Percentiles rank a stretch among this genome's conserved stretches.
phyloP scores from a whole-genome alignment of 164 flowering plant genomes.

The Litsea cubeba region DNA sequence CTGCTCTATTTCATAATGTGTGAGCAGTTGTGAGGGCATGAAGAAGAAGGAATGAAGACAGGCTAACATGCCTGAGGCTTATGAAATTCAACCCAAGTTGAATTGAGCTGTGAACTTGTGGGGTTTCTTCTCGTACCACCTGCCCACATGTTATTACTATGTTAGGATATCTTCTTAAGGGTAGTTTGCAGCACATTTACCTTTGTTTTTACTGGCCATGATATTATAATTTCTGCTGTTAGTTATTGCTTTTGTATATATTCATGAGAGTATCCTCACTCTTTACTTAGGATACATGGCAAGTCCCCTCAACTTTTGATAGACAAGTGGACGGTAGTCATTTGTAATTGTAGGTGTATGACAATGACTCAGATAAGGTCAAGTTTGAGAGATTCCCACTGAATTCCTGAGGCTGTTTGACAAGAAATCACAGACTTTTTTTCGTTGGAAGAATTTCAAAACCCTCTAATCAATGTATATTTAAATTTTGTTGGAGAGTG shows the following conservation, averaged over 20 bases:
- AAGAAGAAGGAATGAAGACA: constrained; percentile 2
- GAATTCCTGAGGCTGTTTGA: no score
- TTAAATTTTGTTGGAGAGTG: no score
- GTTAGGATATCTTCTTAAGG: no score
- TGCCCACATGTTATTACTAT: background rate
- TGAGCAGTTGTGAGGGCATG: background rate
- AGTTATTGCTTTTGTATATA: background rate
- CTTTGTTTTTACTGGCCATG: background rate
- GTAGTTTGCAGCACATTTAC: background rate
- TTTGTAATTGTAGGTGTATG: no score
- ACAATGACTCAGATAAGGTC: no score
- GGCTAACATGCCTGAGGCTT: constrained; percentile 1
- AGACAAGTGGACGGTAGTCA: no score
- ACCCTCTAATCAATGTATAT: no score
- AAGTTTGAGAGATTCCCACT: no score
- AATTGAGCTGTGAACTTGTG: background rate
- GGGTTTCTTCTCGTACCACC: background rate
- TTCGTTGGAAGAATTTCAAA: no score
- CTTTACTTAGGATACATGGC: no score
- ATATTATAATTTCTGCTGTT: background rate
- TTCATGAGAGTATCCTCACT: background rate
- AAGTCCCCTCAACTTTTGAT: no score
- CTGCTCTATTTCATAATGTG: constrained; percentile 59
- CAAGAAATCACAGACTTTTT: no score
- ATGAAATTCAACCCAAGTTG: constrained; percentile 4